Conservation (phyloP, 2,329 filamentous ascomycete species). For the Sporothrix dimorphospora region DNA sequence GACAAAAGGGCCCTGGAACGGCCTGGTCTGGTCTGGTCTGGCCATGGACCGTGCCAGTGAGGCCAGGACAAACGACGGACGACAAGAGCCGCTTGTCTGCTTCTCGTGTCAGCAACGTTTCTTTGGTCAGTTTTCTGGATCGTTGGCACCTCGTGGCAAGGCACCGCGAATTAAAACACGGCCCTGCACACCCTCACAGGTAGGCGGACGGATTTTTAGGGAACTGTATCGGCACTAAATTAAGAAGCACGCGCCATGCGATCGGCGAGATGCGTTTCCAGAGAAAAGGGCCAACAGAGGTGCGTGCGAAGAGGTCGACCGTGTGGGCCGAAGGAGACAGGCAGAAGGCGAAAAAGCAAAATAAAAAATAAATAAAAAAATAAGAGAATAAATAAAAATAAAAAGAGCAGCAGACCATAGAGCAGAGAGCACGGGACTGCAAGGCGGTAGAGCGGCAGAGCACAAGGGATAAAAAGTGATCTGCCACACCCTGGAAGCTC, state of each 20-base stretch:
- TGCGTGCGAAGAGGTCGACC: not conserved
- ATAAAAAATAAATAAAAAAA: not conserved
- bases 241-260: constrained; percentile 16
- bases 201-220: not conserved
- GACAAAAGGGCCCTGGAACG: not conserved
- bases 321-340: not conserved
- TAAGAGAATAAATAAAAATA: not conserved
- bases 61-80: not conserved
- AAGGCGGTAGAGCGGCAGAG: constrained; percentile 5
- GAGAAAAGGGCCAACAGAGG: not conserved
- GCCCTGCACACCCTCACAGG: not conserved
- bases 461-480: constrained; percentile 9
- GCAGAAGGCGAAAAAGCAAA: not conserved
- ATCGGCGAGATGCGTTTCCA: not conserved
- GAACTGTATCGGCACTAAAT: not conserved
- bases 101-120: not conserved
- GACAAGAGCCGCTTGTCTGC: not conserved
- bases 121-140: not conserved
- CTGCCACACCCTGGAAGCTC: constrained; percentile 16
- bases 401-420: not conserved
- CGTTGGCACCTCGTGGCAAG: not conserved
- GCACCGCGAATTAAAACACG: not conserved
- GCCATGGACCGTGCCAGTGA: constrained; percentile 2
- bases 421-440: not conserved
- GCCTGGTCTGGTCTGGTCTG: constrained; percentile 11